Evolutionary conservation across 306 rosid species (phyloP).

Genomic region (Cucurbita pepo): DNA sequence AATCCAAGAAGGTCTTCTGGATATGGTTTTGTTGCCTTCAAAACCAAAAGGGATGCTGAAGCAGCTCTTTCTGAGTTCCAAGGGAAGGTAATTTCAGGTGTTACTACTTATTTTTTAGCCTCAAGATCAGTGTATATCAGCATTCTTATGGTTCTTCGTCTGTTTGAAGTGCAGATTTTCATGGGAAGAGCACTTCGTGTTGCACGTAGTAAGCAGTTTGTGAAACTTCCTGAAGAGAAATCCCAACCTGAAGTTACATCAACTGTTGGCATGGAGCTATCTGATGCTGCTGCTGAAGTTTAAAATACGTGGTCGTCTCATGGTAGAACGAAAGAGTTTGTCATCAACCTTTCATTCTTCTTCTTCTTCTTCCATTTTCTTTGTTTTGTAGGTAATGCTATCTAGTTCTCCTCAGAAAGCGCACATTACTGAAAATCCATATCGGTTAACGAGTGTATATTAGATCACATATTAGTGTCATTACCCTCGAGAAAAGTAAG

Average conservation of each 20-base stretch:
- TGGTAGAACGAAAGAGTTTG: neutral
- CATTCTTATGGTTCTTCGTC: neutral
- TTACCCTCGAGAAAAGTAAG: neutral
- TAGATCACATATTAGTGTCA: neutral
- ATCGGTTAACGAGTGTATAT: neutral
- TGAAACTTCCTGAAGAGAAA: constrained; percentile 28
- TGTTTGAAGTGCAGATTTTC: constrained; percentile 33
- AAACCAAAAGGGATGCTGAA: constrained; percentile 62
- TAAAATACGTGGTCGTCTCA: neutral
- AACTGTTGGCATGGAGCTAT: constrained; percentile 24
- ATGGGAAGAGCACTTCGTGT: constrained; percentile 54
- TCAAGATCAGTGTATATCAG: neutral
- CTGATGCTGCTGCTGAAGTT: constrained; percentile 15
- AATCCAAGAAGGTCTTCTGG: constrained; percentile 69
- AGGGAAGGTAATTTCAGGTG: constrained; percentile 49
- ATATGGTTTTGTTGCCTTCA: constrained; percentile 84
- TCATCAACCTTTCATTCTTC: neutral
- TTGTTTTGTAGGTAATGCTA: neutral
- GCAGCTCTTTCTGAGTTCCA: constrained; percentile 54
- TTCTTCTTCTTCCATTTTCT: neutral
- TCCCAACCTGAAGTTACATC: constrained; percentile 23
- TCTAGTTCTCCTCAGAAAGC: neutral
- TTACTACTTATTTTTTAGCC: neutral
- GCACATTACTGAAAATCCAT: neutral
- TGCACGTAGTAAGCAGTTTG: constrained; percentile 50